phyloP scores from a whole-genome alignment of 2,329 filamentous ascomycete genomes.

The Ophiobolus disseminans region DNA sequence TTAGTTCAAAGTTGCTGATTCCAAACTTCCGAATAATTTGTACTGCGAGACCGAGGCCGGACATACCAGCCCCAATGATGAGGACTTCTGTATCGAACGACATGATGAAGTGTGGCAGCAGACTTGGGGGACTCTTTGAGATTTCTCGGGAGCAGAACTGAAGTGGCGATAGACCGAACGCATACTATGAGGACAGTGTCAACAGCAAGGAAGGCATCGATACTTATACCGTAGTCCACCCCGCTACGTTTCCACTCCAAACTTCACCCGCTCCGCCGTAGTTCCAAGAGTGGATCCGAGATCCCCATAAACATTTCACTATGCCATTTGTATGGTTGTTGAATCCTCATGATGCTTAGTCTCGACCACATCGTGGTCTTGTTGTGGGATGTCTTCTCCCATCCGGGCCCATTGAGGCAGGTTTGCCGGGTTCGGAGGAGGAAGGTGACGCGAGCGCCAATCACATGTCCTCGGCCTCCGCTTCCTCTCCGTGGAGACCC shows the following conservation, averaged over 20 bases:
- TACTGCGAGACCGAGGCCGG: conserved; percentile 56
- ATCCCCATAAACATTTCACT: not conserved
- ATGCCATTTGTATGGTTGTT: not conserved
- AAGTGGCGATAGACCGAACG: too few relatives aligned
- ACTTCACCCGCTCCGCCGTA: not conserved
- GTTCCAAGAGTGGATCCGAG: not conserved
- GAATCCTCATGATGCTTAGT: conserved; percentile 5
- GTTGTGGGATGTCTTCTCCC: conserved; percentile 8
- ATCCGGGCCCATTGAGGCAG: conserved; percentile 11
- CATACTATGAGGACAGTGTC: too few relatives aligned
- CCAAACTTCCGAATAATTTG: conserved; percentile 53
- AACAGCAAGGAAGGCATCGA: not conserved
- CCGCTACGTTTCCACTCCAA: not conserved
- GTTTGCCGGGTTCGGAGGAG: conserved; percentile 21
- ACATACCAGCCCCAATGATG: conserved; percentile 60
- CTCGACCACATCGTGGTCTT: conserved; percentile 4
- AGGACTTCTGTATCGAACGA: conserved; percentile 55
- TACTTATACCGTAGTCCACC: conserved; percentile 2
- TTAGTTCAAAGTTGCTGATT: conserved; percentile 51
- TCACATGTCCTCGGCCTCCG: not conserved
- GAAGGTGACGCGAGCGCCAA: conserved; percentile 20
- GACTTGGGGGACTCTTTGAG: too few relatives aligned
- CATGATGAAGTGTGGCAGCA: conserved; percentile 21
- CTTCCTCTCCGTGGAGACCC: conserved; percentile 15
- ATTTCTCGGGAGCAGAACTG: too few relatives aligned